Evolutionary conservation across 2,329 filamentous ascomycete genomes (phyloP), one percentile per base, ranked within the genome.

Genomic region (Claviceps sp.): DNA sequence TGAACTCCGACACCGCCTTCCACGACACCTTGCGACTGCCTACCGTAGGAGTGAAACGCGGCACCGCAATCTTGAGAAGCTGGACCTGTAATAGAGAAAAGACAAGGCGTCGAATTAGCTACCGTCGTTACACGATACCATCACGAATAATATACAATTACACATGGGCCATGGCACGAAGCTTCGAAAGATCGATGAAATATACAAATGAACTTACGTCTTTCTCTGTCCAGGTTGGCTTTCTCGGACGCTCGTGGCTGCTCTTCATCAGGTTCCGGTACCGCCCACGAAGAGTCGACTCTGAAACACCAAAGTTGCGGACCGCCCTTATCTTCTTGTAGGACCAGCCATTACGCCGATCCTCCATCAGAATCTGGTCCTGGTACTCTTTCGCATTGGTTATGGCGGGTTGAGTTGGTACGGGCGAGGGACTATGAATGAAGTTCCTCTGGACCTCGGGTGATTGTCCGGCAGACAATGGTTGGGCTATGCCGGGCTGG

Each of bases 281-380:
- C 0, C 84, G 75, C 0, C 86, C 86, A 14, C 86, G 75, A 40
- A 90, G 71, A 0, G 86, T 89, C 11, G 84, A 85, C 65, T 87
- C 84, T 1, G 83, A 81, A 59, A 86, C 82, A 0, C 62, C 65
- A 56, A 83, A 83, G 1, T 71, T 67, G 14, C 81, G 78, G 18
- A 67, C 60, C 6, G 62, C 58, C 40, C 75, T 75, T 59, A 88
- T 87, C 54, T 84, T 73, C 51, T 74, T 76, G 66, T 87, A 89
- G 0, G 82, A 79, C 68, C 78, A 68, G 3, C 82, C 82, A 1
- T 69, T 63, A 7, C 64, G 60, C 62, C 79, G 81, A 24, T 72
- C 70, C n/a, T 70, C 60, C 16, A 85, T 63, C 1, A 87, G 70
- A 43, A 72, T 74, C 3, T 70, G 62, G 58, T 79, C 73, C 8